Evolutionary conservation across 495 filamentous ascomycete species (phyloP).

Genomic region (Xylaria telfairii): DNA sequence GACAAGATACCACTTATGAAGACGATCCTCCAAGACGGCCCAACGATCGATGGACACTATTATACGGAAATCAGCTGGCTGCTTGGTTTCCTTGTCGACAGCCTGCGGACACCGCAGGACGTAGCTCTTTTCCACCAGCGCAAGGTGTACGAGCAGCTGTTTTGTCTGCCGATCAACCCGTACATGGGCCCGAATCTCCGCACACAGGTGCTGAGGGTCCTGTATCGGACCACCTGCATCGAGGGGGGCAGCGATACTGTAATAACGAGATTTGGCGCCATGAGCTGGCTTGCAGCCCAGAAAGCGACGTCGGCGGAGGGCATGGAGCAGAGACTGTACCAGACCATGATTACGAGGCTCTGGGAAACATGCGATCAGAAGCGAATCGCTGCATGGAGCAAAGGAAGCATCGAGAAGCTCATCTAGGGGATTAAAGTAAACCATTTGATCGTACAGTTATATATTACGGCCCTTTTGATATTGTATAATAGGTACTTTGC

Average conservation of each 20-base stretch:
- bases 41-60: slow-evolving; percentile 74
- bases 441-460: not conserved
- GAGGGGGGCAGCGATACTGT: slow-evolving; percentile 83
- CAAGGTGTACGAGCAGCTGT: slow-evolving; percentile 78
- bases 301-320: slow-evolving; percentile 40
- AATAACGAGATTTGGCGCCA: slow-evolving; percentile 79
- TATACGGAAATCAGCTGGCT: slow-evolving; percentile 83
- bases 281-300: slow-evolving; percentile 78
- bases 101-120: slow-evolving; percentile 63
- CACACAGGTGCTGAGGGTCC: slow-evolving; percentile 71
- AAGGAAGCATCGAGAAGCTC: slow-evolving; percentile 46
- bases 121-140: slow-evolving; percentile 82
- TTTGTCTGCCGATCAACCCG: slow-evolving; percentile 72
- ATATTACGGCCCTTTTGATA: not conserved
- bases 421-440: slow-evolving; percentile 8
- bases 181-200: slow-evolving; percentile 63
- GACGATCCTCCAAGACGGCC: slow-evolving; percentile 71
- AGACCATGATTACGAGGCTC: slow-evolving; percentile 64
- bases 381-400: slow-evolving; percentile 72
- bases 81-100: slow-evolving; percentile 73
- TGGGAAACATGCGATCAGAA: slow-evolving; percentile 73
- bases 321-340: slow-evolving; percentile 58
- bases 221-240: slow-evolving; percentile 75
- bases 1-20: slow-evolving; percentile 79
- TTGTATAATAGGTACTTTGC: not conserved